Evolutionary conservation across 73 alveolate species (phyloP).

Genomic region (Tetrahymena thermophila): DNA sequence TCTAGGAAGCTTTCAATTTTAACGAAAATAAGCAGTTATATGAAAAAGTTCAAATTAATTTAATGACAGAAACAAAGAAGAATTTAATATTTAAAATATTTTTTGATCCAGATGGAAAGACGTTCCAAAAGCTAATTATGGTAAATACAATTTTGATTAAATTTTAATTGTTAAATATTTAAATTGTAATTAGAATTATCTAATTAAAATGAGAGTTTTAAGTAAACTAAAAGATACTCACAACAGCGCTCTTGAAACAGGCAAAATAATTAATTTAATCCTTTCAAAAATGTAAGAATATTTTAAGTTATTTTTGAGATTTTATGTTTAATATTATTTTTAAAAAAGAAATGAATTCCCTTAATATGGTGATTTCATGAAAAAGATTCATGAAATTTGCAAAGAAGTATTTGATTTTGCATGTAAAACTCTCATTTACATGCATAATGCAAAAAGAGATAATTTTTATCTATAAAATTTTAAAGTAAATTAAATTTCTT

Average conservation of each 20-base stretch:
- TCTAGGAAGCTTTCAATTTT: background rate
- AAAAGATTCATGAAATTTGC: background rate
- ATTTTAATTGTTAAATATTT: background rate
- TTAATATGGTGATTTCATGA: background rate
- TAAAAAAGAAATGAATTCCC: background rate
- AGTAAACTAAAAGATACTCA: background rate
- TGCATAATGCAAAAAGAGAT: background rate
- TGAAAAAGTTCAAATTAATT: background rate
- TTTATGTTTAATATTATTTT: background rate
- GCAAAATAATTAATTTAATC: background rate
- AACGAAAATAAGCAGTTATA: background rate
- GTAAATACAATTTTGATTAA: background rate
- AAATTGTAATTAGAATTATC: background rate
- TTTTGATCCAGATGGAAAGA: background rate
- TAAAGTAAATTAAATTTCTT: background rate
- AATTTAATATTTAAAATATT: background rate
- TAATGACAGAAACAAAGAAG: background rate
- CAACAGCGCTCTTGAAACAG: background rate
- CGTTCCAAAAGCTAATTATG: background rate
- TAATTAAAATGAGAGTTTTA: background rate
- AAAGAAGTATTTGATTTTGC: background rate
- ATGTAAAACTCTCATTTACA: background rate
- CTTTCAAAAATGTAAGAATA: background rate
- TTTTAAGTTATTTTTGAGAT: background rate
- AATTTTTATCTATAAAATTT: background rate